A percentile compares a stretch with the other conserved stretches of the same genome.
phyloP scores from a whole-genome alignment of 2,329 filamentous ascomycete genomes.

The Gaeumannomyces sp. region DNA sequence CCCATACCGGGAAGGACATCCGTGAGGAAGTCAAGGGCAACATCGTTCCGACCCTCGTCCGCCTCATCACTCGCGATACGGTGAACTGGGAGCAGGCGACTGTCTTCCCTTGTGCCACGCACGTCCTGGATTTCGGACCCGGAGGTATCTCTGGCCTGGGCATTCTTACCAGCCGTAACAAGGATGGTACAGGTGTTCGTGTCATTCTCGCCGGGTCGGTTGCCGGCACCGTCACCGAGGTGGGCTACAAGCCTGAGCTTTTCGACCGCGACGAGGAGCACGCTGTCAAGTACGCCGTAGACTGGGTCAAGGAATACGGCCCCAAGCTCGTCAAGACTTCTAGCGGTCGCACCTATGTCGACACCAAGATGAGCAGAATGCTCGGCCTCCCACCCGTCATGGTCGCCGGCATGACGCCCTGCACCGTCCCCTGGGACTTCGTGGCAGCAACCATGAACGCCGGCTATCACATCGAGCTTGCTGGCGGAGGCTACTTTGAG shows the following conservation, averaged over 20 bases:
- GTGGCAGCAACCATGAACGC: conserved; percentile 90
- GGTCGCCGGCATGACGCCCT: conserved; percentile 91
- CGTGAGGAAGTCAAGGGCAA: conserved; percentile 64
- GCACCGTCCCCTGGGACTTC: conserved; percentile 85
- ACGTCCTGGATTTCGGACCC: conserved; percentile 93
- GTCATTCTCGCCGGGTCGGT: conserved; percentile 94
- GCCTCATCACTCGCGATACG: conserved; percentile 88
- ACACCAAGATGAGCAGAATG: conserved; percentile 91
- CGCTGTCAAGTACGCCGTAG: conserved; percentile 87
- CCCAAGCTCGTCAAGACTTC: conserved; percentile 89
- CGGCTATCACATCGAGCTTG: conserved; percentile 89
- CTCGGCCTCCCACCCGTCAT: conserved; percentile 81
- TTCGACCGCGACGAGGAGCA: conserved; percentile 95
- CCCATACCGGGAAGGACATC: conserved; percentile 80
- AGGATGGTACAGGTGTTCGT: conserved; percentile 94
- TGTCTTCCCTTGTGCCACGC: conserved; percentile 81
- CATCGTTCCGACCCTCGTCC: conserved; percentile 78
- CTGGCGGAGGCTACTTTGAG: conserved; percentile 83
- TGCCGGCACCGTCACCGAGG: conserved; percentile 80
- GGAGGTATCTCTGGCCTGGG: conserved; percentile 95
- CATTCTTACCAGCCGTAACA: conserved; percentile 95
- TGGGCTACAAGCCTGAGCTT: conserved; percentile 96
- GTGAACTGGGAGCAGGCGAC: conserved; percentile 97
- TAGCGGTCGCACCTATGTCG: conserved; percentile 81
- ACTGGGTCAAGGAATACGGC: conserved; percentile 97